Evolutionary conservation across 2,329 filamentous ascomycete species (phyloP).

Genomic region (Ceratocystis albifundus): DNA sequence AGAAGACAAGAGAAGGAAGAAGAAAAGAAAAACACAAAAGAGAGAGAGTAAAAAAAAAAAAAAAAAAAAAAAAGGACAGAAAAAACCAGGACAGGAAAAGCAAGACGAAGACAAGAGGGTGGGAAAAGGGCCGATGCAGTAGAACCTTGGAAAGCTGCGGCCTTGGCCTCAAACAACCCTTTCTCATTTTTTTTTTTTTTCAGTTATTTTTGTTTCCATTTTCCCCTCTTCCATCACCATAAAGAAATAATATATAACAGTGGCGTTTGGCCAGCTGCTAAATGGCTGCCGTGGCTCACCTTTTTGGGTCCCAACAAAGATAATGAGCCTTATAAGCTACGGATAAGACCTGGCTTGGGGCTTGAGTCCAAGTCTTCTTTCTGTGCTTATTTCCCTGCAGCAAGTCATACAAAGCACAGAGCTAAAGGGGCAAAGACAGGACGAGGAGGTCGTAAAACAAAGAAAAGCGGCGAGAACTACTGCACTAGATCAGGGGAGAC

Average conservation of each 20-base stretch:
- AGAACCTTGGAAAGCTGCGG: not conserved
- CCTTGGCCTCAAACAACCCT: not conserved
- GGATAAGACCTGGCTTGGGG: not conserved
- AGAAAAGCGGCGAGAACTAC: not conserved
- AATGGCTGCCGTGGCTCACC: not conserved
- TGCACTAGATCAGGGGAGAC: too few relatives aligned
- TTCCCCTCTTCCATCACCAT: not conserved
- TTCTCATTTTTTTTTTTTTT: not conserved
- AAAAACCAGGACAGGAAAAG: not conserved
- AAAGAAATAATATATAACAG: not conserved
- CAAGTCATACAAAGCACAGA: not conserved
- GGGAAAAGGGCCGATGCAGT: slow-evolving; percentile 7
- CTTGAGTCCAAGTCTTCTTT: not conserved
- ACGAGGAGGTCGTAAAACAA: not conserved
- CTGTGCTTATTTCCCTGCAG: not conserved
- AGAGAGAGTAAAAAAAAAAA: not conserved
- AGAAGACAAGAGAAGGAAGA: not conserved
- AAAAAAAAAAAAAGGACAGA: not conserved
- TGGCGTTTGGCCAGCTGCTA: not conserved
- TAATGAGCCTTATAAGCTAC: not conserved
- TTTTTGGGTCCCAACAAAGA: not conserved
- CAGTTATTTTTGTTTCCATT: too few relatives aligned
- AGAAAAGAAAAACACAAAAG: not conserved
- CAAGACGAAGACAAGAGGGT: not conserved
- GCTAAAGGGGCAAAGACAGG: not conserved